Evolutionary conservation across 768 basidiomycete species (phyloP).

Genomic region (Leccinum obscurum): DNA sequence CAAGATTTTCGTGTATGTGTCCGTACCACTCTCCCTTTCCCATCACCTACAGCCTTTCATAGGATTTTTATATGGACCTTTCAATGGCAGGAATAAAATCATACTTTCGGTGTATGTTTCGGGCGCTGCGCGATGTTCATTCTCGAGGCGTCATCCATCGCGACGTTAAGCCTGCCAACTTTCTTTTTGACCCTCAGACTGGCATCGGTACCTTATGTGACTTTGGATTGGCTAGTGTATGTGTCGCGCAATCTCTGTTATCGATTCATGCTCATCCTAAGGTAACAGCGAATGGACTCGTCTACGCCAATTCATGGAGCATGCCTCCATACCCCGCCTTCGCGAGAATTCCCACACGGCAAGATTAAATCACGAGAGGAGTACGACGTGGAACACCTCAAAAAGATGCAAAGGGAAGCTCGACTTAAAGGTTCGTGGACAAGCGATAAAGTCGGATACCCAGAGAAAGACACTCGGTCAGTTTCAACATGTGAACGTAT

Average conservation of each 20-base stretch:
- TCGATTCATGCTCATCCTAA: conserved; percentile 5
- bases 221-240: conserved; percentile 92
- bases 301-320: conserved; percentile 44
- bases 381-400: conserved; percentile 50
- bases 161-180: conserved; percentile 98
- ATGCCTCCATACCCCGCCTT: conserved; percentile 80
- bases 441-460: conserved; percentile 77
- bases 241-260: conserved; percentile 27
- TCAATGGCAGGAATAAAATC: conserved; percentile 76
- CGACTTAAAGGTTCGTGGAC: conserved; percentile 50
- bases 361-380: conserved; percentile 44
- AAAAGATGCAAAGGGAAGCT: conserved; percentile 60
- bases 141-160: conserved; percentile 87
- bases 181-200: conserved; percentile 85
- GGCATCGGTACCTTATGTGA: conserved; percentile 88
- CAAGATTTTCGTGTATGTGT: conserved; percentile 89
- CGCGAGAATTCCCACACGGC: conserved; percentile 68
- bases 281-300: conserved; percentile 54
- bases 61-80: conserved; percentile 79
- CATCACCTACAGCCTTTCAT: conserved; percentile 9
- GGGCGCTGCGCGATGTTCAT: conserved; percentile 88
- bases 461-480: conserved; percentile 71
- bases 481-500: conserved; percentile 6
- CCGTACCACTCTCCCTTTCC: not conserved
- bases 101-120: conserved; percentile 90